Percentiles rank a stretch among this genome's conserved stretches.
These are phyloP conservation scores for Backusella psychrophila DNA, from an alignment of 192 early-diverging fungal genomes.

Conservation along the genomic window DNA sequence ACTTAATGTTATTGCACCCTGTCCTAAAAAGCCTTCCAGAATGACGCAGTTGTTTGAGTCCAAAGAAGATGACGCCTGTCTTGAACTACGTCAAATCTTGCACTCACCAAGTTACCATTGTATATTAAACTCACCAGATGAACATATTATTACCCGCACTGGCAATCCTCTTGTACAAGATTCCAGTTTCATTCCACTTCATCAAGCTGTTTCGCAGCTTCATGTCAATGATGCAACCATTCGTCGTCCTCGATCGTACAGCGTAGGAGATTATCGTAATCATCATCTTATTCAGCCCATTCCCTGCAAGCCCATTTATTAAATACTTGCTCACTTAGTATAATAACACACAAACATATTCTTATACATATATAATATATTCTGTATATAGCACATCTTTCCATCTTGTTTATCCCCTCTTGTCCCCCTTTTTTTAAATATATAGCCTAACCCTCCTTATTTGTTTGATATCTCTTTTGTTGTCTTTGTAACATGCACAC, in stretches of 20 bases:
- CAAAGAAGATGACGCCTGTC: slow-evolving; percentile 11
- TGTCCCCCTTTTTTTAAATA: not conserved
- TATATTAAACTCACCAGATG: slow-evolving; percentile 5
- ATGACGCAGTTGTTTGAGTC: not conserved
- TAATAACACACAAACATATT: not conserved
- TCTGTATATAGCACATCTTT: not conserved
- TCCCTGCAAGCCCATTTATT: not conserved
- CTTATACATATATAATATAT: not conserved
- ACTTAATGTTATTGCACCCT: slow-evolving; percentile 16
- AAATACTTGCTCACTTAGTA: not conserved
- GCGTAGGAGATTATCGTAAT: slow-evolving; percentile 12
- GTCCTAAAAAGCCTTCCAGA: slow-evolving; percentile 18
- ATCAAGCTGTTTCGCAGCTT: slow-evolving; percentile 17
- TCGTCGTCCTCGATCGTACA: slow-evolving; percentile 13
- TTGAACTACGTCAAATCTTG: slow-evolving; percentile 16
- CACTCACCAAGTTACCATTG: not conserved
- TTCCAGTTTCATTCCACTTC: slow-evolving; percentile 22
- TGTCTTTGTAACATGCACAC: not conserved
- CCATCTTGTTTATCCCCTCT: not conserved
- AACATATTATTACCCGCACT: slow-evolving; percentile 18
- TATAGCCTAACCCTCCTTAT: not conserved
- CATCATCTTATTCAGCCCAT: not conserved
- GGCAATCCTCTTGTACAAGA: slow-evolving; percentile 19
- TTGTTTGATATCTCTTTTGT: slow-evolving; percentile 9
- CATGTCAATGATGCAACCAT: slow-evolving; percentile 3